These are phyloP conservation scores for Oryza coarctata DNA, from an alignment of 176 grass and related monocot species.

Conservation along the genomic window DNA sequence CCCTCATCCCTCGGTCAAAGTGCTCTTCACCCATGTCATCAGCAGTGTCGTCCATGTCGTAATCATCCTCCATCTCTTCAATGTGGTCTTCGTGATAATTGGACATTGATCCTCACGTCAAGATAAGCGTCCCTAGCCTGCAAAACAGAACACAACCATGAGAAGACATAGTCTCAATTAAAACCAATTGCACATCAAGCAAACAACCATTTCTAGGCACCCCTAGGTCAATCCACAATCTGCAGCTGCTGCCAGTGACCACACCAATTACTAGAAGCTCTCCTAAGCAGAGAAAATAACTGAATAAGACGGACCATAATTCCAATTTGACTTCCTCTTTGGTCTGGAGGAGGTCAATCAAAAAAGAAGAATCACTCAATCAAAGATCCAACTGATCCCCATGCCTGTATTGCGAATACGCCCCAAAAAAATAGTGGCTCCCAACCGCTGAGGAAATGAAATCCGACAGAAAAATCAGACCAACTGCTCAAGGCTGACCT, in stretches of 20 bases:
- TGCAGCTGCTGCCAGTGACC: background rate
- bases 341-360: too few species aligned
- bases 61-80: conserved; percentile 85
- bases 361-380: too few species aligned
- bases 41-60: conserved; percentile 64
- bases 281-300: background rate
- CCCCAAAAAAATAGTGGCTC: too few species aligned
- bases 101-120: conserved; percentile 49
- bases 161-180: background rate
- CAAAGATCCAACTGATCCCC: too few species aligned
- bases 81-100: conserved; percentile 58
- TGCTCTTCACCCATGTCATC: conserved; percentile 71
- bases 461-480: too few species aligned
- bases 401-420: too few species aligned
- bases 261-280: background rate
- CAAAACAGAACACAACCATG: conserved; percentile 23
- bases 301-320: too few species aligned
- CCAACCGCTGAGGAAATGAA: too few species aligned
- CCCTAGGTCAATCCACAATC: background rate
- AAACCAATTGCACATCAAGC: background rate
- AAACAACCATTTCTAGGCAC: background rate
- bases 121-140: conserved; percentile 30
- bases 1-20: conserved; percentile 51
- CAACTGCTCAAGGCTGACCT: too few species aligned
- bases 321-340: too few species aligned